phyloP scores from a whole-genome alignment of 2,329 filamentous ascomycete genomes.

The Fonsecaea pedrosoi region DNA sequence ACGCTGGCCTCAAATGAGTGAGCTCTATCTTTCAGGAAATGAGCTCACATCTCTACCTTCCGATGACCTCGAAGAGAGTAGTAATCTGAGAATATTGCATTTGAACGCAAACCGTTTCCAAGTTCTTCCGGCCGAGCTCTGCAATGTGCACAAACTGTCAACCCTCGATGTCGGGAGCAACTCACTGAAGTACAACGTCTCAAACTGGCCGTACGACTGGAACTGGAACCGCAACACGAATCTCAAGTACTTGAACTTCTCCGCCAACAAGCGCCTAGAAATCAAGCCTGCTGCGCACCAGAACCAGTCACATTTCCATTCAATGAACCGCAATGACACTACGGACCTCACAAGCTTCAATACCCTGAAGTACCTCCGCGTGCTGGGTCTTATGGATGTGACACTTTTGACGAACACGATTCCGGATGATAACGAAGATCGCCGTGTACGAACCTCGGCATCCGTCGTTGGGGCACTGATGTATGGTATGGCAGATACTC shows the following conservation, averaged over 20 bases:
- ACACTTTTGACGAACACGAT: slow-evolving; percentile 92
- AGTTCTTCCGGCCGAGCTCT: slow-evolving; percentile 91
- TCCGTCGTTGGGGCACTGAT: slow-evolving; percentile 87
- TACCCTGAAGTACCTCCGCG: slow-evolving; percentile 78
- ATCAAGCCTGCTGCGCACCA: slow-evolving; percentile 66
- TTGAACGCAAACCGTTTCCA: slow-evolving; percentile 99
- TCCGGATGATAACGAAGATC: slow-evolving; percentile 92
- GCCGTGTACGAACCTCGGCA: slow-evolving; percentile 95
- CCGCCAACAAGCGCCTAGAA: slow-evolving; percentile 93
- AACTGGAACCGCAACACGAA: slow-evolving; percentile 99
- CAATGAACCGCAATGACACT: slow-evolving; percentile 54
- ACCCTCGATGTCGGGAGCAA: slow-evolving; percentile 96
- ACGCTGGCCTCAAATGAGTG: slow-evolving; percentile 86
- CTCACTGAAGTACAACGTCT: slow-evolving; percentile 95
- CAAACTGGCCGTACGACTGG: slow-evolving; percentile 99
- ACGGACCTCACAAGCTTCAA: slow-evolving; percentile 88
- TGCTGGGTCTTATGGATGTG: slow-evolving; percentile 96
- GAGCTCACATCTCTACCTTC: slow-evolving; percentile 89
- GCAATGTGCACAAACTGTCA: slow-evolving; percentile 88
- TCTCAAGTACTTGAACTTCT: slow-evolving; percentile 91
- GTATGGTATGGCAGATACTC: slow-evolving; percentile 96
- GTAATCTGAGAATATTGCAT: slow-evolving; percentile 84
- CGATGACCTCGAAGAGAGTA: slow-evolving; percentile 91
- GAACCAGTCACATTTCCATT: slow-evolving; percentile 61
- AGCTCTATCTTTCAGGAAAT: slow-evolving; percentile 94